Evolutionary conservation across 2,329 filamentous ascomycete genomes (phyloP).

Genomic region (Ophiobolus disseminans): DNA sequence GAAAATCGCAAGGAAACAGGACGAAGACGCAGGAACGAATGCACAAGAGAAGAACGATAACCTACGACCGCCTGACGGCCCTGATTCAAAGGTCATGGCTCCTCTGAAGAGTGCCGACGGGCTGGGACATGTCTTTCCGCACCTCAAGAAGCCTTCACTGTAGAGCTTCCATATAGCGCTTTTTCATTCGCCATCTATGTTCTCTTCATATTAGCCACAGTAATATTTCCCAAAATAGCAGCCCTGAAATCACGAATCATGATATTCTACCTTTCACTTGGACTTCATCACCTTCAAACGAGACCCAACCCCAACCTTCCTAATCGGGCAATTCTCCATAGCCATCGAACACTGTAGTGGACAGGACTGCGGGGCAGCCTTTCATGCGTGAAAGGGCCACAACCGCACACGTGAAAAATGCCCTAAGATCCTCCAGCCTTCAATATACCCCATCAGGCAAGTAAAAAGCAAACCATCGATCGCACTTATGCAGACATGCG

Average conservation of each 20-base stretch:
- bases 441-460: background rate
- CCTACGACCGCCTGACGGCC: conserved; percentile 10
- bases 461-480: background rate
- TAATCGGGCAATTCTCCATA: background rate
- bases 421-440: too few species aligned
- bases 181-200: background rate
- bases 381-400: too few species aligned
- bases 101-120: conserved; percentile 13
- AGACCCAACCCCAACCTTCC: background rate
- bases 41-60: background rate
- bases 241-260: too few species aligned
- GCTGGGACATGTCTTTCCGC: conserved; percentile 41
- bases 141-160: conserved; percentile 55
- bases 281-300: background rate
- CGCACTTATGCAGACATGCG: too few species aligned
- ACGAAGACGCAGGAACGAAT: conserved; percentile 5
- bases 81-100: conserved; percentile 14
- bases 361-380: too few species aligned
- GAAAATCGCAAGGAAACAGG: conserved; percentile 31
- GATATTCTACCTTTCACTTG: background rate
- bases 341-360: background rate
- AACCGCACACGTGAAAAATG: too few species aligned
- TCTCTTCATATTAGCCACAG: background rate
- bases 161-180: background rate
- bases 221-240: too few species aligned